phyloP scores from a whole-genome alignment of 495 filamentous ascomycete genomes.

The Platismatia glauca region DNA sequence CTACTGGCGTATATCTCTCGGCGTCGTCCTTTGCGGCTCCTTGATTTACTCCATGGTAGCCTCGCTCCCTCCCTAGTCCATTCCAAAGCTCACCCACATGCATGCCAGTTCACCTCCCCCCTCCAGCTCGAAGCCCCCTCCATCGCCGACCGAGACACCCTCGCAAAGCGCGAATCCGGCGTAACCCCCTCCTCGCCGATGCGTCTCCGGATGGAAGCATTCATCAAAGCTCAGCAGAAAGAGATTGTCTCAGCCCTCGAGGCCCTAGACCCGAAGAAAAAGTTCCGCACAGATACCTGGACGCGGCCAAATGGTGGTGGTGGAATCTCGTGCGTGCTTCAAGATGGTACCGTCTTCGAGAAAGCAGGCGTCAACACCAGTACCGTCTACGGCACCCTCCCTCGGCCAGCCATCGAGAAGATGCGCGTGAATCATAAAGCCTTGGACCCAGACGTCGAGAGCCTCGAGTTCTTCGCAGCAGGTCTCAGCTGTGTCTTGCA shows the following conservation, averaged over 20 bases:
- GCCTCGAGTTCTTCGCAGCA: slow-evolving; percentile 87
- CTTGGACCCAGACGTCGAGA: slow-evolving; percentile 65
- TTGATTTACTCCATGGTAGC: slow-evolving; percentile 62
- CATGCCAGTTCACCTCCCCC: slow-evolving; percentile 35
- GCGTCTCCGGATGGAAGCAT: slow-evolving; percentile 93
- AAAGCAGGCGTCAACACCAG: slow-evolving; percentile 96
- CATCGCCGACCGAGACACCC: slow-evolving; percentile 63
- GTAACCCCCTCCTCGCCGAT: slow-evolving; percentile 68
- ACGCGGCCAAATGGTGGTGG: slow-evolving; percentile 76
- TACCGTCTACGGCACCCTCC: slow-evolving; percentile 87
- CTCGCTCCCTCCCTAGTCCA: not conserved
- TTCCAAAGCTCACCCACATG: slow-evolving; percentile 17
- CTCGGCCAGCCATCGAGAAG: slow-evolving; percentile 76
- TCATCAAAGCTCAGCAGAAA: slow-evolving; percentile 85
- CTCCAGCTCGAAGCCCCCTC: slow-evolving; percentile 47
- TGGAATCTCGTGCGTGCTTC: slow-evolving; percentile 83
- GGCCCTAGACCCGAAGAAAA: slow-evolving; percentile 64
- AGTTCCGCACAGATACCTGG: slow-evolving; percentile 81
- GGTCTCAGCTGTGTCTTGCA: slow-evolving; percentile 89
- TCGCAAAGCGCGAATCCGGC: slow-evolving; percentile 56
- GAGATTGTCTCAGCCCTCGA: slow-evolving; percentile 76
- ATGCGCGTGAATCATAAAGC: slow-evolving; percentile 96
- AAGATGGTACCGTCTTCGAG: slow-evolving; percentile 94
- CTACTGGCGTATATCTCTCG: slow-evolving; percentile 49
- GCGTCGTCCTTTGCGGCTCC: slow-evolving; percentile 51